These are phyloP conservation scores for Cicer bijugum DNA, from an alignment of 306 rosid species.

Conservation along the genomic window DNA sequence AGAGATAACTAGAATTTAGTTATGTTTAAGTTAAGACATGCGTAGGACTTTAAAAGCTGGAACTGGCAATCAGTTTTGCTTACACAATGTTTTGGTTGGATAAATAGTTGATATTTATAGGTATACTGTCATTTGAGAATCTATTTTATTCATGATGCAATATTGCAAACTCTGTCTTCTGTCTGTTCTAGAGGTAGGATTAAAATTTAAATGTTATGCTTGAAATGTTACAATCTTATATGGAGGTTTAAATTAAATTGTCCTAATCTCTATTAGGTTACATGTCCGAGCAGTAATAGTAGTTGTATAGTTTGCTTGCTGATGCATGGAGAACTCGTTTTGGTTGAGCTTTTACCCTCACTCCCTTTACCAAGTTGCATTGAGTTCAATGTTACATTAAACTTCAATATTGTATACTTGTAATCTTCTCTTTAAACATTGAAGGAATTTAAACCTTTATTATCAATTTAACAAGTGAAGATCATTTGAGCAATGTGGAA, in stretches of 20 bases:
- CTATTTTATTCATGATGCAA: not conserved
- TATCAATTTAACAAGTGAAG: no score
- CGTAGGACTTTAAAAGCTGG: no score
- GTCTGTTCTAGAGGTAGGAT: no score
- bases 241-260: not conserved
- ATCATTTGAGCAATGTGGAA: not conserved
- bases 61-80: no score
- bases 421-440: no score
- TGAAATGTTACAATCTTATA: not conserved
- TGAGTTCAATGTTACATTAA: not conserved
- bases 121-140: not conserved
- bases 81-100: not conserved
- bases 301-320: not conserved
- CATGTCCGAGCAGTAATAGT: not conserved
- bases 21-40: no score
- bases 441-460: not conserved
- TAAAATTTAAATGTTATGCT: not conserved
- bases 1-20: no score
- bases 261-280: not conserved
- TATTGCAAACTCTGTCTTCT: not conserved
- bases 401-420: not conserved
- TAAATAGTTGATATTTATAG: not conserved
- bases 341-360: not conserved
- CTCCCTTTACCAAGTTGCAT: not conserved
- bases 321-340: not conserved